Evolutionary conservation across 306 rosid species (phyloP).

Genomic region (Acacia melanoxylon): DNA sequence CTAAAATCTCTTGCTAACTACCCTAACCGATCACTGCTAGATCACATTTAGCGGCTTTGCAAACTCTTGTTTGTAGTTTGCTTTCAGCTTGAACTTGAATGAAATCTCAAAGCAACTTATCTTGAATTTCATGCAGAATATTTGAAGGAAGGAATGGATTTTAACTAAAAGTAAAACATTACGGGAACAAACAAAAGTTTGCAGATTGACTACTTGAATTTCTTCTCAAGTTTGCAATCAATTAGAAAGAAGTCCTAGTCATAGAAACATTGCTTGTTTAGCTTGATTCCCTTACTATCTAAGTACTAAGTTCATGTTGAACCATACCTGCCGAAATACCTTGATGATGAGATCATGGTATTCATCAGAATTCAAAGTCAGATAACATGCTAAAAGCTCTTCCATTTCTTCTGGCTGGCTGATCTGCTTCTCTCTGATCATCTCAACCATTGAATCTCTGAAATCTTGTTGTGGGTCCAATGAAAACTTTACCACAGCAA

Average conservation of each 20-base stretch:
- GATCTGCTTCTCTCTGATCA: conserved; percentile 78
- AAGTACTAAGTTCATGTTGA: conserved; percentile 47
- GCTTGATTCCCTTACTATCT: conserved; percentile 40
- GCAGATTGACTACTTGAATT: conserved; percentile 28
- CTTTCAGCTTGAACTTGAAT: not conserved
- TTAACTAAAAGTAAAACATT: conserved; percentile 13
- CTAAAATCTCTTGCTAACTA: not conserved
- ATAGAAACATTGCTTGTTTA: conserved; percentile 38
- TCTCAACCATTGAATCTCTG: conserved; percentile 93
- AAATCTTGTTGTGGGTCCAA: conserved; percentile 78
- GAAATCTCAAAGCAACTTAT: not conserved
- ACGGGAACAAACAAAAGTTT: conserved; percentile 6
- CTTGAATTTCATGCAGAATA: conserved; percentile 20
- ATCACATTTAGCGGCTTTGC: not conserved
- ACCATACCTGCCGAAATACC: conserved; percentile 87
- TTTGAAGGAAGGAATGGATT: conserved; percentile 13
- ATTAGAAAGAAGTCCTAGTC: conserved; percentile 38
- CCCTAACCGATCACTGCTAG: not conserved
- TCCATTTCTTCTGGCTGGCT: conserved; percentile 76
- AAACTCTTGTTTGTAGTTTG: not conserved
- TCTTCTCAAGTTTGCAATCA: conserved; percentile 18
- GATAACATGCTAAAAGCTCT: conserved; percentile 84
- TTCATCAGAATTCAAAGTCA: conserved; percentile 80
- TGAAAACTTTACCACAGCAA: conserved; percentile 85
- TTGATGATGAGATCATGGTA: conserved; percentile 81